Conservation (phyloP, 495 filamentous ascomycete species). For the Cercophora scortea region DNA sequence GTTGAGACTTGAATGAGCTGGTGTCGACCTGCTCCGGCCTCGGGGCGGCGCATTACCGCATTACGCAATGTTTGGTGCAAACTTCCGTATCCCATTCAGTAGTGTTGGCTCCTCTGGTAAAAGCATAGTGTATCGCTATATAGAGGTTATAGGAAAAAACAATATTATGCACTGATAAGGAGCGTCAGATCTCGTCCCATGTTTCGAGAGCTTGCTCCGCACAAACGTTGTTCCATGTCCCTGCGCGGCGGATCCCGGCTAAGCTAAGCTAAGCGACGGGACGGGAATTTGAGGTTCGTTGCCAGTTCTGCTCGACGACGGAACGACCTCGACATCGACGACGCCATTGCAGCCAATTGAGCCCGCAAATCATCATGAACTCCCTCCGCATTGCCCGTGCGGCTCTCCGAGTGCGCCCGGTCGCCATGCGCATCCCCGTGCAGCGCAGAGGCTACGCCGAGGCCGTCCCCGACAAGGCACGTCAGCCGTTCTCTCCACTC, state of each 20-base stretch:
- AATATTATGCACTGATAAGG: too few species aligned
- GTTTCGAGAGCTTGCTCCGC: slow-evolving; percentile 2
- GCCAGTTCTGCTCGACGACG: slow-evolving; percentile 32
- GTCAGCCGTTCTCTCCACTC: slow-evolving; percentile 12
- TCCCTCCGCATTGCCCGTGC: slow-evolving; percentile 81
- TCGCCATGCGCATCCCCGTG: slow-evolving; percentile 57
- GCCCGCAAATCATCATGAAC: slow-evolving; percentile 66
- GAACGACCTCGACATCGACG: slow-evolving; percentile 22
- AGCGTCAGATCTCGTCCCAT: not conserved
- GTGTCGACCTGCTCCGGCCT: too few species aligned
- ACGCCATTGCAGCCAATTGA: slow-evolving; percentile 38
- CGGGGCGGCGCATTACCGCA: too few species aligned
- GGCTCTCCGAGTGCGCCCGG: slow-evolving; percentile 71
- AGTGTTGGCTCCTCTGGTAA: too few species aligned
- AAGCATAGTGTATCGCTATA: too few species aligned
- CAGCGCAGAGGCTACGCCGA: slow-evolving; percentile 91
- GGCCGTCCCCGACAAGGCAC: slow-evolving; percentile 70
- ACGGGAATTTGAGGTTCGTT: slow-evolving; percentile 22
- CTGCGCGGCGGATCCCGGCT: slow-evolving; percentile 24
- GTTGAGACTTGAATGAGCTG: too few species aligned
- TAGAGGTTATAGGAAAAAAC: too few species aligned
- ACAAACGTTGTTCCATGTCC: slow-evolving; percentile 26
- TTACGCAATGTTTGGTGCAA: too few species aligned
- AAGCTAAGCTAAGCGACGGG: slow-evolving; percentile 5
- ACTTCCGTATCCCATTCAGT: too few species aligned